Conservation (phyloP, 371 early-diverging fungal genomes). For the Mucor indicus region DNA sequence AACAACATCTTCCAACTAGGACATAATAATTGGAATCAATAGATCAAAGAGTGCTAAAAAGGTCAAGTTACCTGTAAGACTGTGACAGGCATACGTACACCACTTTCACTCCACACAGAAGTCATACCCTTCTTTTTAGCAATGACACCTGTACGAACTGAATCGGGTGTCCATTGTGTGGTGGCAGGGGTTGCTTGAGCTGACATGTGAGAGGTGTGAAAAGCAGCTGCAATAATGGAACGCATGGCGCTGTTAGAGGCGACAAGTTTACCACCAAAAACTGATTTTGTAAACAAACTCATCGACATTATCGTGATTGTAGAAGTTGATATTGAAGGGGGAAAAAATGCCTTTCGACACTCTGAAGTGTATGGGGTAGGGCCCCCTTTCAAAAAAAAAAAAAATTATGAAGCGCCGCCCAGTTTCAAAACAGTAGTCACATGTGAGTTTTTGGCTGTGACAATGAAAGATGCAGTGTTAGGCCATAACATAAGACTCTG, state of each 20-base stretch:
- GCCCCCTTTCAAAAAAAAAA: not conserved
- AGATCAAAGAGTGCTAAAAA: not conserved
- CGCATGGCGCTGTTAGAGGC: conserved; percentile 6
- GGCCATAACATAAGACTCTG: too few species aligned
- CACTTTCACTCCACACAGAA: conserved; percentile 91
- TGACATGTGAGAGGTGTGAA: conserved; percentile 24
- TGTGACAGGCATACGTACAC: conserved; percentile 89
- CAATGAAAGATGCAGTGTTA: too few species aligned
- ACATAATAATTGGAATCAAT: conserved; percentile 1
- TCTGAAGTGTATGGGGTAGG: not conserved
- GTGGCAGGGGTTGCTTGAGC: conserved; percentile 21
- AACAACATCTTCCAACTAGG: conserved; percentile 68
- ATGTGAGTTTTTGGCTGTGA: too few species aligned
- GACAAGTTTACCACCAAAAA: too few species aligned
- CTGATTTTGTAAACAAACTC: conserved; percentile 13
- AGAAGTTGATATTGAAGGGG: not conserved
- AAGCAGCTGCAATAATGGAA: conserved; percentile 20
- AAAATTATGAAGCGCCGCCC: conserved; percentile 4
- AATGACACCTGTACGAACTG: conserved; percentile 76
- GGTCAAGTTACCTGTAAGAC: conserved; percentile 73
- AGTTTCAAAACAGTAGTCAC: too few species aligned
- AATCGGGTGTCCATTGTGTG: conserved; percentile 36
- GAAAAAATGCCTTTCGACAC: not conserved
- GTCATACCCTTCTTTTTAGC: conserved; percentile 95
- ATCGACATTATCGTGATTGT: conserved; percentile 9